phyloP scores from a whole-genome alignment of 768 basidiomycete genomes.

The Hygrocybe coccinea region DNA sequence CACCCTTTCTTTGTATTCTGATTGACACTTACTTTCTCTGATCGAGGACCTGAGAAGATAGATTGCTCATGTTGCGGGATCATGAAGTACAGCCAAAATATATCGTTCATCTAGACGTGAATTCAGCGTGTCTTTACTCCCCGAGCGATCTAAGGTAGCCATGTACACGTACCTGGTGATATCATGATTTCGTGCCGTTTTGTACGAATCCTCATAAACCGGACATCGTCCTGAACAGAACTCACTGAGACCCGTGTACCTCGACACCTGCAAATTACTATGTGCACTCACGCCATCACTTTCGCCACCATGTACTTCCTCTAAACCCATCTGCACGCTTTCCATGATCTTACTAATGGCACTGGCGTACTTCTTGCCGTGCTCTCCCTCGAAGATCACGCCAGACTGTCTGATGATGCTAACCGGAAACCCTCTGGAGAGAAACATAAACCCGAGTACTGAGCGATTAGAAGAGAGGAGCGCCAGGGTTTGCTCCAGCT shows the following conservation, averaged over 20 bases:
- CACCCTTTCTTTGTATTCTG: no score
- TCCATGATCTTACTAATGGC: slow-evolving; percentile 73
- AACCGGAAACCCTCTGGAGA: slow-evolving; percentile 66
- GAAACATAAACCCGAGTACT: slow-evolving; percentile 81
- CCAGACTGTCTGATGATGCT: slow-evolving; percentile 83
- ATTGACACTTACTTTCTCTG: no score
- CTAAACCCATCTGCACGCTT: slow-evolving; percentile 70
- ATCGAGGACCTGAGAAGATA: not conserved
- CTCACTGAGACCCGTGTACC: not conserved
- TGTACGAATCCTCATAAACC: slow-evolving; percentile 87
- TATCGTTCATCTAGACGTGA: slow-evolving; percentile 52
- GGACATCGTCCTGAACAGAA: slow-evolving; percentile 65
- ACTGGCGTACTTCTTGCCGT: slow-evolving; percentile 68
- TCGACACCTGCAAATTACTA: not conserved
- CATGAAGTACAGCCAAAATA: slow-evolving; percentile 78
- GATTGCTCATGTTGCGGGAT: slow-evolving; percentile 45
- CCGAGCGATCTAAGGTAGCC: no score
- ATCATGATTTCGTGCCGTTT: slow-evolving; percentile 92
- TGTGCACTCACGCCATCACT: slow-evolving; percentile 49
- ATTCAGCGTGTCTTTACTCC: not conserved
- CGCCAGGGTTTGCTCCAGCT: slow-evolving; percentile 75
- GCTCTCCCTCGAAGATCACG: slow-evolving; percentile 81
- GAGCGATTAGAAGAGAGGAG: slow-evolving; percentile 76
- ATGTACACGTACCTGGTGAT: slow-evolving; percentile 64
- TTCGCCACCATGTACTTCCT: slow-evolving; percentile 65